These are phyloP conservation scores for Solioccasus polychromus DNA, from an alignment of 768 basidiomycete genomes.

Conservation along the genomic window DNA sequence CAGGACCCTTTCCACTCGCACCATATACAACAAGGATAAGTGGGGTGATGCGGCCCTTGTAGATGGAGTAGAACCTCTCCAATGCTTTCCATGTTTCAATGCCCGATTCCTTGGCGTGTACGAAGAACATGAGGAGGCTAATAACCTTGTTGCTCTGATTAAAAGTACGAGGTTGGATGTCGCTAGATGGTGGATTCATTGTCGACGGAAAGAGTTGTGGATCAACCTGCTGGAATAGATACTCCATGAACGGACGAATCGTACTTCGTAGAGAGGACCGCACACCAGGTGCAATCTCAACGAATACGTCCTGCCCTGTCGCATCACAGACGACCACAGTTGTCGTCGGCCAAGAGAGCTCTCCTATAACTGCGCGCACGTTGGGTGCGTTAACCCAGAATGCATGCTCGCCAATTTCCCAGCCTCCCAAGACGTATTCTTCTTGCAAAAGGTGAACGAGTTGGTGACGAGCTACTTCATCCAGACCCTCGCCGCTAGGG, in stretches of 20 bases:
- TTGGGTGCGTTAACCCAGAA: slow-evolving; percentile 15
- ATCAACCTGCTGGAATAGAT: slow-evolving; percentile 18
- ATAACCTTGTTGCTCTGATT: slow-evolving; percentile 3
- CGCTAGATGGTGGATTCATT: not conserved
- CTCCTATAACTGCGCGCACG: slow-evolving; percentile 16
- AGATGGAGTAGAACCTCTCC: slow-evolving; percentile 12
- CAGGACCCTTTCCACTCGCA: slow-evolving; percentile 4
- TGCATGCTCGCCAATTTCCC: slow-evolving; percentile 7
- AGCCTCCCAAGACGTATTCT: slow-evolving; percentile 9
- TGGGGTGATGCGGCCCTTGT: slow-evolving; percentile 14
- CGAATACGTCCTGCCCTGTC: slow-evolving; percentile 7
- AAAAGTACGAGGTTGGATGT: not conserved
- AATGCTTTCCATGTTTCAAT: slow-evolving; percentile 13
- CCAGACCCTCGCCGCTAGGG: not conserved
- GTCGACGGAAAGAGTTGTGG: slow-evolving; percentile 1
- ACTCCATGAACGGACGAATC: not conserved
- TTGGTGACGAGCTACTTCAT: not conserved
- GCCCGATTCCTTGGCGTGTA: slow-evolving; percentile 4
- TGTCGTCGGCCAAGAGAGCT: slow-evolving; percentile 19
- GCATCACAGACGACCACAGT: slow-evolving; percentile 19
- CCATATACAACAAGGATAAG: slow-evolving; percentile 17
- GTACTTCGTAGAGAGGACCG: slow-evolving; percentile 6
- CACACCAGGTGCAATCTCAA: slow-evolving; percentile 5
- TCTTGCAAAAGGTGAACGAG: slow-evolving; percentile 12
- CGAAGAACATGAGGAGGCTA: slow-evolving; percentile 16